Conservation (phyloP, 1,284 basidiomycete genomes). For the Phlebopus sp. region DNA sequence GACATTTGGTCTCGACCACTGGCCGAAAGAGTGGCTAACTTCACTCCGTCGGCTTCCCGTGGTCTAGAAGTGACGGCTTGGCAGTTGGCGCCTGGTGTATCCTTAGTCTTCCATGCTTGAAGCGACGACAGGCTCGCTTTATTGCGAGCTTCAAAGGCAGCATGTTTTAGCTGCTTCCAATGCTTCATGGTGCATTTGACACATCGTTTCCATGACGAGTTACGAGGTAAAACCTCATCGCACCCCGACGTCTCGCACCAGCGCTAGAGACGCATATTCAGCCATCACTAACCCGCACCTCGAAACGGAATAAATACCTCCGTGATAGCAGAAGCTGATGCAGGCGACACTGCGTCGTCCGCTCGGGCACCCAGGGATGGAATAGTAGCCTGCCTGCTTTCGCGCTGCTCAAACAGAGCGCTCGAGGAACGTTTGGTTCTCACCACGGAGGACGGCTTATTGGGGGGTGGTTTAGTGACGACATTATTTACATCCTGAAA, state of each 20-base stretch:
- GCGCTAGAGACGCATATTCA: conserved; percentile 10
- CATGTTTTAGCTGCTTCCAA: conserved; percentile 18
- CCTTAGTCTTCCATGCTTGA: not conserved
- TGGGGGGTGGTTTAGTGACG: not conserved
- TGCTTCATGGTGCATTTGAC: conserved; percentile 16
- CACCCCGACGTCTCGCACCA: conserved; percentile 16
- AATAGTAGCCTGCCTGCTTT: conserved; percentile 1
- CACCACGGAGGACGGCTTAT: not conserved
- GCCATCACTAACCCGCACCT: not conserved
- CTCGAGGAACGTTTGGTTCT: not conserved
- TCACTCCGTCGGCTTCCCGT: not conserved
- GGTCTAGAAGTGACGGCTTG: not conserved
- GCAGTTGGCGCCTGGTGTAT: too few species aligned
- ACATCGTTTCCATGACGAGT: conserved; percentile 14
- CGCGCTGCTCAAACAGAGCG: conserved; percentile 4
- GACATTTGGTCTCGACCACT: not conserved
- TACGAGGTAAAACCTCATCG: conserved; percentile 9
- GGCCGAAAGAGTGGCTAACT: not conserved
- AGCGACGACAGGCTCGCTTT: not conserved
- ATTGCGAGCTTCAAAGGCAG: not conserved
- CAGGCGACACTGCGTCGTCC: not conserved
- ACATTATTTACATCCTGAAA: not conserved
- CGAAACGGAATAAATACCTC: conserved; percentile 5
- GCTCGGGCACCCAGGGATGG: not conserved
- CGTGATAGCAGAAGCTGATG: not conserved